Evolutionary conservation across 352 stramenopile genomes (phyloP).

Genomic region (Phytopythium chamaehyphon): DNA sequence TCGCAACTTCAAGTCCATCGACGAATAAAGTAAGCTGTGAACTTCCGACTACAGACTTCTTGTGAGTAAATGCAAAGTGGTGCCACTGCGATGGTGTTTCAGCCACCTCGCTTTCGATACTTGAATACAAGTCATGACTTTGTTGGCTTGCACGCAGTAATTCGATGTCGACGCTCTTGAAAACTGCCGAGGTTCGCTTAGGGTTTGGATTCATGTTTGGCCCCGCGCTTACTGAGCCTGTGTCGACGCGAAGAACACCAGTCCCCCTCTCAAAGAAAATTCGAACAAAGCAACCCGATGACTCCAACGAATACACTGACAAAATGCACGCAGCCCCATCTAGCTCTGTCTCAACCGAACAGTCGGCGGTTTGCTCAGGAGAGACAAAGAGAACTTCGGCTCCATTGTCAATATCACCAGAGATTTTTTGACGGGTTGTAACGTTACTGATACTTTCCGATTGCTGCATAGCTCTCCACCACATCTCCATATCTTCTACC

Average conservation of each 20-base stretch:
- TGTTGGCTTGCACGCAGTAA: constrained; percentile 20
- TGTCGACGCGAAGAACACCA: constrained; percentile 66
- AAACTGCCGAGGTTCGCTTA: constrained; percentile 49
- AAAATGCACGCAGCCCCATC: constrained; percentile 64
- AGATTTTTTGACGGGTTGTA: constrained; percentile 19
- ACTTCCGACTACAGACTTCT: constrained; percentile 63
- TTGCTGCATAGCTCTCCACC: constrained; percentile 54
- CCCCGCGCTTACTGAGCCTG: constrained; percentile 37
- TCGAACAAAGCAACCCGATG: constrained; percentile 53
- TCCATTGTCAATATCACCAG: constrained; percentile 6
- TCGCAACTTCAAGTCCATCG: constrained; percentile 62
- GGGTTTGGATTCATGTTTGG: constrained; percentile 52
- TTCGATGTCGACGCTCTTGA: constrained; percentile 61
- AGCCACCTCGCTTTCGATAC: constrained; percentile 3
- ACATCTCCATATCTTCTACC: constrained; percentile 40
- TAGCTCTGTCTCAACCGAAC: constrained; percentile 5
- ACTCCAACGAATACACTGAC: constrained; percentile 69
- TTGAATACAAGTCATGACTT: not conserved
- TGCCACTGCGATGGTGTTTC: constrained; percentile 56
- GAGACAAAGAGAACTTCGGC: constrained; percentile 33
- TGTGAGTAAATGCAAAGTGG: constrained; percentile 68
- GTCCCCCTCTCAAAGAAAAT: constrained; percentile 72
- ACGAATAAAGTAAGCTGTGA: constrained; percentile 73
- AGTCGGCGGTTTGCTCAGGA: constrained; percentile 2
- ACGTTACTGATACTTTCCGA: constrained; percentile 33